Evolutionary conservation across 2,329 filamentous ascomycete species (phyloP), one percentile per base, ranked within the genome.

Genomic region (Dendryphion nanum): DNA sequence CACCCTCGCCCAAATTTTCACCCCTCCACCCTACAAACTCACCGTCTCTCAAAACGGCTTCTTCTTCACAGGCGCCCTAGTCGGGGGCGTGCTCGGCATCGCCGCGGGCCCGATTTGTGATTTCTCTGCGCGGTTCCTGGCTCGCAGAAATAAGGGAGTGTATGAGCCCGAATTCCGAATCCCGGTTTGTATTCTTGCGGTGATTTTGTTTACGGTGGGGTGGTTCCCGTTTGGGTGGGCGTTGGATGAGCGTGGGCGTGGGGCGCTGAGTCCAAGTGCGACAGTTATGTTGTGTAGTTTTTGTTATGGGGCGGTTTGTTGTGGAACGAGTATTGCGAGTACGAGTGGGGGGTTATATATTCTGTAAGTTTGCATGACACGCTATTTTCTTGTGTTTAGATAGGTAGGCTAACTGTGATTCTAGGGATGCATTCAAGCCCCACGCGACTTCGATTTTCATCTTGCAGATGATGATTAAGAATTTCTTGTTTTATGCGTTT

Each of bases 391-490:
- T 18, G 5, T 15, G 15, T n/a, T 10, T 30, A n/a, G 12, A 8
- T n/a, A 30, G 29, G 16, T 8, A 30, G 15, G 29, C 15, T 30
- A 4, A 30, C 15, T 30, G 10, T 5, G 3, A 5, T 5, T n/a
- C 8, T 28, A 62, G 59, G 5, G 60, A 64, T 31, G 51, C 57
- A 0, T 64, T 62, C 35, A 54, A 51, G 8, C 42, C 37, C 3
- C 49, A 60, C 28, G 44, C 53, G 1, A 62, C 59, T 4, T 50
- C 61, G 32, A 53, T 64, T 12, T 64, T 64, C 41, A 55, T 63
- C 31, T 43, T 64, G 7, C 59, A 64, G 30, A 64, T 64, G 60
- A 62, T 62, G 57, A 44, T 61, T 2, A 64, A 63, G 40, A 63
- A 63, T 30, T 60, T 64, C 34, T 28, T 62, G 3, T 63, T 63